Evolutionary conservation across 345 rosid species (phyloP).

Genomic region (Eutrema japonicum): DNA sequence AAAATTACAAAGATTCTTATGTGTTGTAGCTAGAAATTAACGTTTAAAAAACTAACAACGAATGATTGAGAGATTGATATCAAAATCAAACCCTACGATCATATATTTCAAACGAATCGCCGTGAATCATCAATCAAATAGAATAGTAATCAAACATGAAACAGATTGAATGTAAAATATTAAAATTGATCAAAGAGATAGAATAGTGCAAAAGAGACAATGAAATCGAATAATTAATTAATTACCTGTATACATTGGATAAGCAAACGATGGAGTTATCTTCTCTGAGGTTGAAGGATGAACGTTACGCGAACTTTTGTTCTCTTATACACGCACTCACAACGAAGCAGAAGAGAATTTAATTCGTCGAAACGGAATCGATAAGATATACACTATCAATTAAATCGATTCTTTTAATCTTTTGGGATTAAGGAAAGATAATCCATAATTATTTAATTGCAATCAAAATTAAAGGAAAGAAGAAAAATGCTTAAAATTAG

Average conservation of each 20-base stretch:
- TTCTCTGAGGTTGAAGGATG: constrained; percentile 24
- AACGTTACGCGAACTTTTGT: constrained; percentile 46
- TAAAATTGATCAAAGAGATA: neutral
- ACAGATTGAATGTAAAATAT: constrained; percentile 12
- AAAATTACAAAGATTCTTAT: constrained; percentile 14
- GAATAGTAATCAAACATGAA: constrained; percentile 2
- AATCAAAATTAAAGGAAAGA: neutral
- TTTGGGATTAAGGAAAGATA: constrained; percentile 37
- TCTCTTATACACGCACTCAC: constrained; percentile 40
- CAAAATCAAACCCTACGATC: constrained; percentile 20
- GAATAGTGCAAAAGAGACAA: neutral
- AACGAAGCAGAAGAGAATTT: constrained; percentile 40
- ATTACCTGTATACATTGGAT: constrained; percentile 35
- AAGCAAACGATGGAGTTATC: constrained; percentile 21
- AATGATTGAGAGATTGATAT: constrained; percentile 1
- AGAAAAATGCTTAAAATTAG: constrained; percentile 38
- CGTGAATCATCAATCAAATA: constrained; percentile 24
- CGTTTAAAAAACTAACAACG: neutral
- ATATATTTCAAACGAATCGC: constrained; percentile 3
- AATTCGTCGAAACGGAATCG: constrained; percentile 37
- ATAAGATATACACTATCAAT: constrained; percentile 22
- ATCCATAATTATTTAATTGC: constrained; percentile 6
- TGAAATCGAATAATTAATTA: neutral
- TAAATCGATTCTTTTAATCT: neutral
- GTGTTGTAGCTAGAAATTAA: neutral